Percentiles rank a stretch among this genome's conserved stretches.
Conservation (phyloP, 306 rosid genomes). For the Acmispon strigosus region DNA sequence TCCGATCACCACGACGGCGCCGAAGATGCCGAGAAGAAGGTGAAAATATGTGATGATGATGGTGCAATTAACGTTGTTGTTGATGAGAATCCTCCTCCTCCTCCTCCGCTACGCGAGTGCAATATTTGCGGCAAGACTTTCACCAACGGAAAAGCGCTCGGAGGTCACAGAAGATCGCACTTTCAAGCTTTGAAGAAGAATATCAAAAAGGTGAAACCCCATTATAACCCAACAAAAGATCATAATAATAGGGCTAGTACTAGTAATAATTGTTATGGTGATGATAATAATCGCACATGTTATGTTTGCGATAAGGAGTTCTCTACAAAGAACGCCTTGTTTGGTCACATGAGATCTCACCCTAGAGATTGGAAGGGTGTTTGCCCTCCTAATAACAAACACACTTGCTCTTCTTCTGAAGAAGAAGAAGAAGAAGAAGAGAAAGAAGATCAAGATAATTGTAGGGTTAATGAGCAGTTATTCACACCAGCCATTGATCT, state of each 20-base stretch:
- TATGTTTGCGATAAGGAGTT: slow-evolving; percentile 15
- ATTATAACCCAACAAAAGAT: neutral
- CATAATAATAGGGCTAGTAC: neutral
- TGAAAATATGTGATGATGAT: too few species aligned
- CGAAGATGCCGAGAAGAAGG: too few species aligned
- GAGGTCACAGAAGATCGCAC: slow-evolving; percentile 34
- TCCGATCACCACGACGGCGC: too few species aligned
- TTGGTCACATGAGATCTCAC: slow-evolving; percentile 29
- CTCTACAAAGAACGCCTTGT: neutral
- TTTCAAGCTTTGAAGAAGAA: neutral
- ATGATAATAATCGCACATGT: neutral
- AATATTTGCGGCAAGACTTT: slow-evolving; percentile 21
- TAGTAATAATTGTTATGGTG: too few species aligned
- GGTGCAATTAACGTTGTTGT: too few species aligned
- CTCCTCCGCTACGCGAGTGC: neutral
- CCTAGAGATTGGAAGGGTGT: slow-evolving; percentile 32
- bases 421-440: too few species aligned
- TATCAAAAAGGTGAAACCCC: slow-evolving; percentile 6
- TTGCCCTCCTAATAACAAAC: neutral
- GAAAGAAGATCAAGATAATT: neutral
- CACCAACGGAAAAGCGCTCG: slow-evolving; percentile 29
- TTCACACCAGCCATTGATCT: neutral
- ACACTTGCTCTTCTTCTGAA: neutral
- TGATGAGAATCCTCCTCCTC: too few species aligned
- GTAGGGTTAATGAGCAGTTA: too few species aligned